Base-by-base conservation (phyloP, 2,329 filamentous ascomycete species). In the Xylaria sp. region DNA sequence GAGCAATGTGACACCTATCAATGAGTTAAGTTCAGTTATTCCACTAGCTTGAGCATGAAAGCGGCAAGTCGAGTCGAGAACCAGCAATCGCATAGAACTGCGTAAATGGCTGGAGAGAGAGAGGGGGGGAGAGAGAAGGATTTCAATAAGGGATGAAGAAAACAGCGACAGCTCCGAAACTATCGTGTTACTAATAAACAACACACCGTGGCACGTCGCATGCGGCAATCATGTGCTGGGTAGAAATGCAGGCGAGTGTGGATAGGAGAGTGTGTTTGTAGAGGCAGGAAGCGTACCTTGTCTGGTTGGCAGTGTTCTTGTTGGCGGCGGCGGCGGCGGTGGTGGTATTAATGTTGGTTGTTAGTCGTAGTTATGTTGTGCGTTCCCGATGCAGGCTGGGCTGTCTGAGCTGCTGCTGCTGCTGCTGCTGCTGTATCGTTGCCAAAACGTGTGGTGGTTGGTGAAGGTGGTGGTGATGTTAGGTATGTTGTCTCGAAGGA, bases 111-210 rank as follows among this genome's bases (percentile, higher is more conserved):
- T 68, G 68, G 33, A 9, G 9, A 33, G 49, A 28, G 31, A 61
- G 26, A 40, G 40, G 64, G 42, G 28, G 9, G 10, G 33, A 10
- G 9, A 33, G 49, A 28, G 42, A 51, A 36, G 42, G 48, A 10
- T 33, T 15, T 59, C 20, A 17, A 46, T 28, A 26, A 40, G 11
- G 38, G 46, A 46, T 7, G 56, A 62, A 61, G 20, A 59, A 62
- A 59, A 62, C 44, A 65, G 36, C 60, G 36, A 28, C 36, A 51
- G 60, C 58, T 65, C 26, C 36, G 23, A 63, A 61, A 36, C 64
- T 69, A 64, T 59, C 54, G 67, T 70, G 69, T 59, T 65, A 70
- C 67, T 61, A 71, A 60, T 61, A 63, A 63, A 38, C 57, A 40
- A 60, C 31, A 61, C 64, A 63, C 33, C 28, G 23, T 23, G 51